Percentiles rank a stretch among this genome's conserved stretches.
These are phyloP conservation scores for Capsicum chinense DNA, from an alignment of 257 asterid species.

Conservation along the genomic window DNA sequence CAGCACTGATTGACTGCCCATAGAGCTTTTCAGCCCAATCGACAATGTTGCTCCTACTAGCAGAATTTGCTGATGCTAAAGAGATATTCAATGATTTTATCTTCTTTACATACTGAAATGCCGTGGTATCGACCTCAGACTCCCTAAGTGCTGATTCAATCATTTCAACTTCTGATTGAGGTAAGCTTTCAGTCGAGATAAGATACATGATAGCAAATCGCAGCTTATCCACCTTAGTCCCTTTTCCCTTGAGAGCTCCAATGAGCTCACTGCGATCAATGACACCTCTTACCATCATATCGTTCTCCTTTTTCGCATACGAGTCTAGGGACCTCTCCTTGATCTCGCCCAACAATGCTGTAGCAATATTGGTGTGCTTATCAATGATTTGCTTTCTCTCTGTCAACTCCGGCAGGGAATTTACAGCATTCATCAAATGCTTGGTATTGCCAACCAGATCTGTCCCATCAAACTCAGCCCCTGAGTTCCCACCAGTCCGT, in stretches of 20 bases:
- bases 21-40: slow-evolving; percentile 98
- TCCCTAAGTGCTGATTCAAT: slow-evolving; percentile 84
- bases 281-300: slow-evolving; percentile 87
- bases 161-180: slow-evolving; percentile 78
- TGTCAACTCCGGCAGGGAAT: slow-evolving; percentile 92
- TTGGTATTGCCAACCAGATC: slow-evolving; percentile 87
- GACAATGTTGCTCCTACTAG: slow-evolving; percentile 84
- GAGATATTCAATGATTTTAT: slow-evolving; percentile 86
- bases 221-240: slow-evolving; percentile 68
- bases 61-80: slow-evolving; percentile 83
- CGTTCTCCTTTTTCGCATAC: slow-evolving; percentile 83
- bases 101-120: slow-evolving; percentile 93
- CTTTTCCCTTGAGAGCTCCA: slow-evolving; percentile 85
- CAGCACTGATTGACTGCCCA: slow-evolving; percentile 91
- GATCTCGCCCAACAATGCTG: slow-evolving; percentile 70
- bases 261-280: slow-evolving; percentile 83
- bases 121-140: slow-evolving; percentile 84
- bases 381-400: slow-evolving; percentile 86
- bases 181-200: slow-evolving; percentile 73
- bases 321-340: slow-evolving; percentile 80
- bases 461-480: slow-evolving; percentile 87
- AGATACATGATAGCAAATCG: slow-evolving; percentile 79
- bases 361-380: slow-evolving; percentile 90
- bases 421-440: slow-evolving; percentile 95
- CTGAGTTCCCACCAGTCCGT: slow-evolving; percentile 82